Percentiles rank a stretch among this genome's conserved stretches.
phyloP scores from a whole-genome alignment of 1,284 basidiomycete genomes.

The Ustilago nuda region DNA sequence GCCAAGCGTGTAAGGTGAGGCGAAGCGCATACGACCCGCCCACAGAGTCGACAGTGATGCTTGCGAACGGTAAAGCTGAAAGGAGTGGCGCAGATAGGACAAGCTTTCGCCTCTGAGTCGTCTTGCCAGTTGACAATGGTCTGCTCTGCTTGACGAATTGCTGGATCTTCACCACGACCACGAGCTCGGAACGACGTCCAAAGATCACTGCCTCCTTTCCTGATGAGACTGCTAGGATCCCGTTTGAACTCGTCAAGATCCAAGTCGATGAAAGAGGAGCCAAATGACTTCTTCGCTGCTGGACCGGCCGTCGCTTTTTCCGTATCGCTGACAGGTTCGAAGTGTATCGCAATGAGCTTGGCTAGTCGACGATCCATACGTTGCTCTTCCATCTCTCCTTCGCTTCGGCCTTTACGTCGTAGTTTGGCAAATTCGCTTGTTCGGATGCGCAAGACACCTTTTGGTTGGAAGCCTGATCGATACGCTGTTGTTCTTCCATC shows the following conservation, averaged over 20 bases:
- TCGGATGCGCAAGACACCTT: slow-evolving; percentile 52
- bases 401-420: slow-evolving; percentile 26
- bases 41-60: slow-evolving; percentile 96
- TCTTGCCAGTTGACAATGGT: slow-evolving; percentile 94
- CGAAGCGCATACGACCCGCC: slow-evolving; percentile 89
- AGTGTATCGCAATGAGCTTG: slow-evolving; percentile 58
- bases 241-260: slow-evolving; percentile 50
- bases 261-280: slow-evolving; percentile 29
- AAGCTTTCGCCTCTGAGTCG: slow-evolving; percentile 80
- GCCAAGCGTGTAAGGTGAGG: slow-evolving; percentile 74
- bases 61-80: slow-evolving; percentile 93
- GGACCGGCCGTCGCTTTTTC: slow-evolving; percentile 21
- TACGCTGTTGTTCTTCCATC: slow-evolving; percentile 44
- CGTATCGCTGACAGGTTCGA: slow-evolving; percentile 23
- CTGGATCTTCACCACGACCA: slow-evolving; percentile 43
- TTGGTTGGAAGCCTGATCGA: slow-evolving; percentile 61
- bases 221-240: slow-evolving; percentile 37
- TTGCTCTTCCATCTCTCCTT: slow-evolving; percentile 61
- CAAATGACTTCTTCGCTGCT: slow-evolving; percentile 22
- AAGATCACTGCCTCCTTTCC: slow-evolving; percentile 43
- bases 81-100: slow-evolving; percentile 86
- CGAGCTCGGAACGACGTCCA: slow-evolving; percentile 49
- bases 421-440: slow-evolving; percentile 48
- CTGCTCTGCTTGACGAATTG: slow-evolving; percentile 75
- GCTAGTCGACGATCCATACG: slow-evolving; percentile 61